Evolutionary conservation across 1,139 yeast species (phyloP).

Genomic region (Candida labiduridarum): DNA sequence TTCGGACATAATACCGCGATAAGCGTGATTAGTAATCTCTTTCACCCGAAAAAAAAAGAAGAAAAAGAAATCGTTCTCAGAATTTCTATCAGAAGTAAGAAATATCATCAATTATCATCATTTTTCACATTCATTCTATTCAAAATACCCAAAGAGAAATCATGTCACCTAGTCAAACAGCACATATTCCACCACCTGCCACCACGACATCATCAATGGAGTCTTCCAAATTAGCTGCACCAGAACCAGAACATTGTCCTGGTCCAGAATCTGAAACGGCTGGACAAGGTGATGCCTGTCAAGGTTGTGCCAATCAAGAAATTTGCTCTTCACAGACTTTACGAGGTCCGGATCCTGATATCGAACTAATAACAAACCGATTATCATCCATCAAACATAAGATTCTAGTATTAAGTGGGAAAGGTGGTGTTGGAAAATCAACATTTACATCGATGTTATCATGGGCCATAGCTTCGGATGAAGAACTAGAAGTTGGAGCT

Average conservation of each 20-base stretch:
- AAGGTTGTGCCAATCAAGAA: slow-evolving; percentile 90
- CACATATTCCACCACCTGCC: not conserved
- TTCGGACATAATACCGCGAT: not conserved
- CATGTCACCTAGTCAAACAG: slow-evolving; percentile 28
- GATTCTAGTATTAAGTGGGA: slow-evolving; percentile 85
- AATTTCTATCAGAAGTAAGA: not conserved
- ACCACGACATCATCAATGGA: slow-evolving; percentile 14
- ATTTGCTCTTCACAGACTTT: slow-evolving; percentile 84
- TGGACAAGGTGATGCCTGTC: slow-evolving; percentile 92
- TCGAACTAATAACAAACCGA: slow-evolving; percentile 73
- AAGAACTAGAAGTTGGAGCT: slow-evolving; percentile 85
- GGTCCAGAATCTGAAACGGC: slow-evolving; percentile 96
- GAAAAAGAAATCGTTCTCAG: not conserved
- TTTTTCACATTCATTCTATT: not conserved
- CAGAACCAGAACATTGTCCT: slow-evolving; percentile 96
- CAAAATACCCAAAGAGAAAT: not conserved
- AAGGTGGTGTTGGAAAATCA: slow-evolving; percentile 98
- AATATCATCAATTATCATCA: not conserved
- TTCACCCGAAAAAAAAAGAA: not conserved
- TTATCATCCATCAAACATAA: slow-evolving; percentile 76
- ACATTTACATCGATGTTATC: slow-evolving; percentile 93
- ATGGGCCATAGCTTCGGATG: slow-evolving; percentile 95
- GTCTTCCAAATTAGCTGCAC: slow-evolving; percentile 40
- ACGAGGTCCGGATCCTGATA: slow-evolving; percentile 94
- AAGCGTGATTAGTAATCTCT: slow-evolving; percentile 1